A percentile compares a stretch with the other conserved stretches of the same genome.
phyloP scores from a whole-genome alignment of 306 rosid genomes.

The Alnus glutinosa region DNA sequence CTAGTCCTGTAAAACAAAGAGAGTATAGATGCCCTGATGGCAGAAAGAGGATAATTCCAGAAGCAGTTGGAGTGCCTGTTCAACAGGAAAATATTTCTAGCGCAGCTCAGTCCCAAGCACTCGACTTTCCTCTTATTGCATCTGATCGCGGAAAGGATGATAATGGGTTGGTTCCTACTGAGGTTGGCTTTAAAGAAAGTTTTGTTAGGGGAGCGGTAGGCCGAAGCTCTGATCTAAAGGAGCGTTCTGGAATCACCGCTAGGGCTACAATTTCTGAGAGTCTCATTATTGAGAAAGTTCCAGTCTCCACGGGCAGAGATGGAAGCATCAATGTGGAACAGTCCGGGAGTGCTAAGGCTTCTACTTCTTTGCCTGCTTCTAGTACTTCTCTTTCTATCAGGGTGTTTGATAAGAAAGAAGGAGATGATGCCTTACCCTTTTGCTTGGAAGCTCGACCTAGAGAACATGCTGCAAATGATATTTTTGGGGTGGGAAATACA shows the following conservation, averaged over 20 bases:
- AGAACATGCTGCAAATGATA: slow-evolving; percentile 80
- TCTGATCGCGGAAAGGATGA: slow-evolving; percentile 58
- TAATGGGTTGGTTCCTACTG: slow-evolving; percentile 50
- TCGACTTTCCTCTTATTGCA: slow-evolving; percentile 59
- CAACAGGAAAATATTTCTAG: slow-evolving; percentile 68
- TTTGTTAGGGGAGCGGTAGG: slow-evolving; percentile 51
- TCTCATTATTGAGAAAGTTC: slow-evolving; percentile 86
- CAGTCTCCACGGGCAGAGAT: slow-evolving; percentile 45
- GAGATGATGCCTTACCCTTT: slow-evolving; percentile 64
- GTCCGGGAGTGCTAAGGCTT: slow-evolving; percentile 51
- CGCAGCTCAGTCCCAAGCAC: slow-evolving; percentile 55
- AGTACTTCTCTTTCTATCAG: slow-evolving; percentile 65
- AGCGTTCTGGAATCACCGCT: slow-evolving; percentile 76
- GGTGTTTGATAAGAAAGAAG: slow-evolving; percentile 83
- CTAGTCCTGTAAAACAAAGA: slow-evolving; percentile 95
- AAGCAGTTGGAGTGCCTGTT: slow-evolving; percentile 86
- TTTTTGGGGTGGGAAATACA: slow-evolving; percentile 71
- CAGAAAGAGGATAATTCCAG: slow-evolving; percentile 94
- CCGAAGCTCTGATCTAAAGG: slow-evolving; percentile 63
- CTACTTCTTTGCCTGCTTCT: slow-evolving; percentile 55
- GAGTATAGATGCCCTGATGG: slow-evolving; percentile 99
- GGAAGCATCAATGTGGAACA: slow-evolving; percentile 69
- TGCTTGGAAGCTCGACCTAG: slow-evolving; percentile 82
- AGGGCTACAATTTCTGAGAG: slow-evolving; percentile 83
- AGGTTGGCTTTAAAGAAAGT: slow-evolving; percentile 49